These are phyloP conservation scores for Linnemannia zychae DNA, from an alignment of 192 early-diverging fungal genomes.

Conservation along the genomic window DNA sequence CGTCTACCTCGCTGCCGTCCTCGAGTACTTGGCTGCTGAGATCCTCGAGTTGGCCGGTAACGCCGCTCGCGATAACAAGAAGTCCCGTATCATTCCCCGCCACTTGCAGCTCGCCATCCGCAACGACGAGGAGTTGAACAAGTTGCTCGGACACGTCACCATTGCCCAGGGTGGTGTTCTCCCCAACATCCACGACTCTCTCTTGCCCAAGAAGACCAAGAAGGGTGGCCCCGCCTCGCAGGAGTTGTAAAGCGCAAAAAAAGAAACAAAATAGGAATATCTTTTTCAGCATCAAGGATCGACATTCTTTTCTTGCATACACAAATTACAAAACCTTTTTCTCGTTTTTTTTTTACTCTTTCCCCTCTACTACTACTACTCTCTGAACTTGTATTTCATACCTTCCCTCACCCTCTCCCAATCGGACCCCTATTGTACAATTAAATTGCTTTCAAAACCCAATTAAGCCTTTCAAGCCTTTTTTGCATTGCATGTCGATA, in stretches of 20 bases:
- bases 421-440: conserved; percentile 23
- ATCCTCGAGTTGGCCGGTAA: conserved; percentile 97
- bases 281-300: conserved; percentile 27
- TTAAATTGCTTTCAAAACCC: conserved; percentile 28
- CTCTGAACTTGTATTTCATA: conserved; percentile 52
- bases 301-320: conserved; percentile 6
- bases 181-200: conserved; percentile 90
- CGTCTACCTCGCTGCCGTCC: conserved; percentile 95
- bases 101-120: conserved; percentile 96
- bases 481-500: too few species aligned
- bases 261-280: conserved; percentile 1
- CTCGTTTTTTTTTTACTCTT: conserved; percentile 13
- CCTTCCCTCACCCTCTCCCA: conserved; percentile 8
- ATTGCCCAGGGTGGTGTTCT: conserved; percentile 96
- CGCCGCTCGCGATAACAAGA: conserved; percentile 95
- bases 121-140: conserved; percentile 89
- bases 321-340: not conserved
- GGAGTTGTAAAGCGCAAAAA: conserved; percentile 72
- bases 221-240: conserved; percentile 73
- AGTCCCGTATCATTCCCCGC: conserved; percentile 95
- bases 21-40: conserved; percentile 97
- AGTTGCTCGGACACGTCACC: conserved; percentile 77
- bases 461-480: not conserved
- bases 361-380: conserved; percentile 1
- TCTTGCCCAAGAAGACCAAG: conserved; percentile 89